Evolutionary conservation across 352 stramenopile species (phyloP).

Genomic region (Globisporangium viniferum): DNA sequence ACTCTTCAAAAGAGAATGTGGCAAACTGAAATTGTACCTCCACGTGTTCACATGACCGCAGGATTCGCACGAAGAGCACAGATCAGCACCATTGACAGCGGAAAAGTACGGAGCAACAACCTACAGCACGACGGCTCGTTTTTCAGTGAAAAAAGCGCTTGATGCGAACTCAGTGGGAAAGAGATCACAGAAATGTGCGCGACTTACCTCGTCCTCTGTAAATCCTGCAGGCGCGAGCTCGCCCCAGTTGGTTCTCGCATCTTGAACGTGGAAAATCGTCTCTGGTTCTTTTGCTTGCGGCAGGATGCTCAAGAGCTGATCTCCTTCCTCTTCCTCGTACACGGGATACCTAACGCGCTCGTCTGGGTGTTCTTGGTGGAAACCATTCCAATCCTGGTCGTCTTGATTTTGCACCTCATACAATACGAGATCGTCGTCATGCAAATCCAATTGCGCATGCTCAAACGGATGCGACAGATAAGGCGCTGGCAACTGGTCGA

Average conservation of each 20-base stretch:
- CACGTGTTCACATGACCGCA: not conserved
- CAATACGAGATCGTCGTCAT: not conserved
- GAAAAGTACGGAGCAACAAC: not conserved
- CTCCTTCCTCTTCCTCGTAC: not conserved
- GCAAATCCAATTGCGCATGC: not conserved
- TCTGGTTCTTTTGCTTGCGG: not conserved
- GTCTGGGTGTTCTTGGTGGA: not conserved
- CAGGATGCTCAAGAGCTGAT: not conserved
- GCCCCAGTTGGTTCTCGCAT: constrained; percentile 16
- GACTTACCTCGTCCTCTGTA: not conserved
- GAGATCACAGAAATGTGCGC: not conserved
- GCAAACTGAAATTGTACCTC: not conserved
- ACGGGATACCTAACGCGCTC: not conserved
- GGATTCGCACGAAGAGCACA: not conserved
- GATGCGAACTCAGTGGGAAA: not conserved
- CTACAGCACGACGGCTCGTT: not conserved
- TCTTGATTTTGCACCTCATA: not conserved
- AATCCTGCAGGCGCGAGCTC: not conserved
- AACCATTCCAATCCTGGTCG: not conserved
- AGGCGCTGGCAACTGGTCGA: not conserved
- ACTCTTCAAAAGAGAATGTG: not conserved
- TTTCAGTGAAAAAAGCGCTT: not conserved
- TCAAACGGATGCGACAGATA: too few species aligned
- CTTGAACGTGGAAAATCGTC: constrained; percentile 16
- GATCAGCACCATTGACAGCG: too few species aligned